A percentile compares a stretch with the other conserved stretches of the same genome.
Conservation (phyloP, 805 yeast genomes). For the Yarrowia phangngaensis region DNA sequence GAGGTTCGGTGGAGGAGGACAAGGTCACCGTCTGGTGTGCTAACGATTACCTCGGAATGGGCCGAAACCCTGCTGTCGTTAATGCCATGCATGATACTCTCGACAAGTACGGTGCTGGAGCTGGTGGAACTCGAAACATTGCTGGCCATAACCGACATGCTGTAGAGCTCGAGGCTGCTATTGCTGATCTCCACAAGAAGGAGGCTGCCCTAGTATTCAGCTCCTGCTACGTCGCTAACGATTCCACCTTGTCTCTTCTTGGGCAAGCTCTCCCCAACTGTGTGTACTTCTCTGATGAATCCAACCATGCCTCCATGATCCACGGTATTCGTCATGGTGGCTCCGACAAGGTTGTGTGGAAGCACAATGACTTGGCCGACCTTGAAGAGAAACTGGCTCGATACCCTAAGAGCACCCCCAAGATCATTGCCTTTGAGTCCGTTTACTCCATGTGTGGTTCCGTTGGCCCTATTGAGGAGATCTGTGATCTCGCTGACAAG, state of each 20-base stretch:
- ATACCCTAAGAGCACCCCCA: constrained; percentile 85
- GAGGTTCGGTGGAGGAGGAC: constrained; percentile 59
- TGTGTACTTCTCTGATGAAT: constrained; percentile 87
- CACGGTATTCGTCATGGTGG: constrained; percentile 90
- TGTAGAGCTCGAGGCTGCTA: constrained; percentile 75
- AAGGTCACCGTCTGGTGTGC: constrained; percentile 99
- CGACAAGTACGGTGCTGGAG: constrained; percentile 93
- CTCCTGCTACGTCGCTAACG: constrained; percentile 95
- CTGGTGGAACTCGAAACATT: constrained; percentile 98
- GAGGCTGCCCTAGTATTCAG: constrained; percentile 93
- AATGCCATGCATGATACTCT: constrained; percentile 73
- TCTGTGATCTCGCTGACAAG: constrained; percentile 94
- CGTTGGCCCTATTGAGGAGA: constrained; percentile 84
- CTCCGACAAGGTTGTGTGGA: constrained; percentile 82
- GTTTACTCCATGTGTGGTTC: constrained; percentile 99
- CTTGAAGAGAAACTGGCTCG: constrained; percentile 72
- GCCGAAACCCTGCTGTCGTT: constrained; percentile 69
- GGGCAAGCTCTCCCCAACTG: constrained; percentile 88
- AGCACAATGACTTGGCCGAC: constrained; percentile 82
- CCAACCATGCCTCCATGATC: constrained; percentile 98
- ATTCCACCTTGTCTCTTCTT: constrained; percentile 82
- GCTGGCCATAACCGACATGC: constrained; percentile 96
- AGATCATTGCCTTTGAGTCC: constrained; percentile 93
- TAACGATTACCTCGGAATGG: constrained; percentile 95
- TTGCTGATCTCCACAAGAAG: constrained; percentile 88